Percentiles rank a stretch among this genome's conserved stretches.
These are phyloP conservation scores for Torulaspora pretoriensis DNA, from an alignment of 1,139 yeast species.

Conservation along the genomic window DNA sequence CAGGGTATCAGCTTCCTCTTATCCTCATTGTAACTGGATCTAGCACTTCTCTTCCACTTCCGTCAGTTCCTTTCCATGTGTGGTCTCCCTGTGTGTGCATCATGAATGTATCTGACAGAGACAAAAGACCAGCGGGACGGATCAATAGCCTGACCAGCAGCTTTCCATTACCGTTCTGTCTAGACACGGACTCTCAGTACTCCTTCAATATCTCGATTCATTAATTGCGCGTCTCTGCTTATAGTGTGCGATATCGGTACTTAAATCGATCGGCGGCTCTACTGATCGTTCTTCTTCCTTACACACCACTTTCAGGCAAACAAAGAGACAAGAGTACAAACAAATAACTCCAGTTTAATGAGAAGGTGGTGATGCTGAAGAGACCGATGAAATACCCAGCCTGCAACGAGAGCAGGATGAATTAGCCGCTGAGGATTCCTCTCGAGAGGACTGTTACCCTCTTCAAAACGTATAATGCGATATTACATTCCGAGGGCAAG, in stretches of 20 bases:
- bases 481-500: neutral
- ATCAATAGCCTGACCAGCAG: too few relatives aligned
- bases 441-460: constrained; percentile 2
- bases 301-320: neutral
- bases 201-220: too few relatives aligned
- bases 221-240: neutral
- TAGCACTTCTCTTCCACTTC: too few relatives aligned
- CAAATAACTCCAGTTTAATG: neutral
- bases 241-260: neutral
- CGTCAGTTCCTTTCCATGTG: too few relatives aligned
- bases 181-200: neutral
- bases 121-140: too few relatives aligned
- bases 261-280: constrained; percentile 6
- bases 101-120: too few relatives aligned
- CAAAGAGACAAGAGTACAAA: neutral
- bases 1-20: too few relatives aligned
- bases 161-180: too few relatives aligned
- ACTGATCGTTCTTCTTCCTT: constrained; percentile 1
- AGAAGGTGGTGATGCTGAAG: neutral
- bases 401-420: too few relatives aligned
- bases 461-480: constrained; percentile 4
- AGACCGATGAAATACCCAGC: neutral
- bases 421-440: constrained; percentile 1
- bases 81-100: too few relatives aligned
- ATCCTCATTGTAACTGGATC: too few relatives aligned